Base-by-base conservation (phyloP, 2,329 filamentous ascomycete species). In the Aspergillus phoenicis region DNA sequence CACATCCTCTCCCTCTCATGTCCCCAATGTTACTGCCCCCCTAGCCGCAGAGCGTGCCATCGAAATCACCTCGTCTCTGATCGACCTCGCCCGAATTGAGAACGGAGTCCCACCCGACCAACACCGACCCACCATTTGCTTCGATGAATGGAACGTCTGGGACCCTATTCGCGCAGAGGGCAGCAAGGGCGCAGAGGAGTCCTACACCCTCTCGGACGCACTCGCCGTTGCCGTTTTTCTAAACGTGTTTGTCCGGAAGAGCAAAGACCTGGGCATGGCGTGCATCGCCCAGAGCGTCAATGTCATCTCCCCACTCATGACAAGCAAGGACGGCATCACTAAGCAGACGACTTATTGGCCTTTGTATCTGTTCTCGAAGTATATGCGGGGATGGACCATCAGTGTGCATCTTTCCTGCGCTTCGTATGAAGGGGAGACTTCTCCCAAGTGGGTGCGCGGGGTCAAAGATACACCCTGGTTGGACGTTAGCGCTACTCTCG, bases 101-200 rank as follows among this genome's bases (percentile, higher is more conserved):
- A 89, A 89, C 73, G 68, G 70, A 7, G 72, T 78, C 0, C 83
- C 88, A 0, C 77, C 82, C 0, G 78, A 80, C 0, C 84, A 88
- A n/a, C 84, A 85, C 4, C 80, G 84, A 3, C 88, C 86, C 51
- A 89, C 83, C 55, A 91, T 93, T 72, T 93, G 90, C 80, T 93
- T 93, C 71, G 90, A 93, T 72, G 90, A 93, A 75, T 93, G 90
- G 90, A 93, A 93, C 73, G 89, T 93, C 8, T 93, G 90, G 90
- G 89, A 91, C 68, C 88, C 89, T 0, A 80, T 83, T 57, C 85
- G 89, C 8, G 89, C 90, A 0, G 88, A 88, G 0, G 90, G 90
- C 15, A 86, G 89, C 68, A 74, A 84, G 62, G 90, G 90, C 15
- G 90, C 88, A 5, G 90, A 93, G 75, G 89, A 93, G 72, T 79